Conservation (phyloP, 805 yeast species). For the Spathaspora arborariae region DNA sequence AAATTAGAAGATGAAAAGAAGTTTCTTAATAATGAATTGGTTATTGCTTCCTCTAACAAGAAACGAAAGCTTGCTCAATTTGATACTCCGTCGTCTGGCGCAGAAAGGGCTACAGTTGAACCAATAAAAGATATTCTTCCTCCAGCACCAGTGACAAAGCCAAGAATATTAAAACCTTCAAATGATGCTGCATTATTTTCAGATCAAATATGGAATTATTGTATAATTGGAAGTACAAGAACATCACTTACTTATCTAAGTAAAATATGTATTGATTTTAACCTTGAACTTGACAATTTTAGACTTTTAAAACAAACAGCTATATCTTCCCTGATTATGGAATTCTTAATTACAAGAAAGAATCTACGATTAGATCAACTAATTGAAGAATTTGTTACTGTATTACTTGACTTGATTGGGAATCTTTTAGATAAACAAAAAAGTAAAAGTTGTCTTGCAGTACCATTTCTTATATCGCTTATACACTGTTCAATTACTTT, state of each 20-base stretch:
- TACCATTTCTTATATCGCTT: constrained; percentile 61
- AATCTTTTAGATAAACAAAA: constrained; percentile 16
- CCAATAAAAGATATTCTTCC: neutral
- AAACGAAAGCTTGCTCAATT: constrained; percentile 13
- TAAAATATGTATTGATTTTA: constrained; percentile 26
- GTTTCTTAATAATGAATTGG: constrained; percentile 37
- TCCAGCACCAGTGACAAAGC: constrained; percentile 6
- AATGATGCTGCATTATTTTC: constrained; percentile 32
- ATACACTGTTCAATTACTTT: constrained; percentile 53
- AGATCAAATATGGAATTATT: constrained; percentile 33
- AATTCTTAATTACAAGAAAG: constrained; percentile 41
- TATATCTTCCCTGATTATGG: constrained; percentile 32
- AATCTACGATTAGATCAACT: constrained; percentile 48
- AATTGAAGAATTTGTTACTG: constrained; percentile 34
- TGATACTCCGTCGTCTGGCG: neutral
- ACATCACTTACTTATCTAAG: constrained; percentile 29
- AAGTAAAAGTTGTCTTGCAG: constrained; percentile 27
- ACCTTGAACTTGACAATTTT: constrained; percentile 14
- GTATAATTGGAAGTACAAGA: constrained; percentile 33
- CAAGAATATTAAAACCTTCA: constrained; percentile 20
- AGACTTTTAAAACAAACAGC: constrained; percentile 27
- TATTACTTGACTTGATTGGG: constrained; percentile 20
- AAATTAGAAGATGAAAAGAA: constrained; percentile 41
- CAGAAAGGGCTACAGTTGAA: constrained; percentile 1
- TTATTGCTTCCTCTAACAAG: constrained; percentile 20